A percentile compares a stretch with the other conserved stretches of the same genome.
Conservation (phyloP, 2,329 filamentous ascomycete genomes). For the Beauveria sp. region DNA sequence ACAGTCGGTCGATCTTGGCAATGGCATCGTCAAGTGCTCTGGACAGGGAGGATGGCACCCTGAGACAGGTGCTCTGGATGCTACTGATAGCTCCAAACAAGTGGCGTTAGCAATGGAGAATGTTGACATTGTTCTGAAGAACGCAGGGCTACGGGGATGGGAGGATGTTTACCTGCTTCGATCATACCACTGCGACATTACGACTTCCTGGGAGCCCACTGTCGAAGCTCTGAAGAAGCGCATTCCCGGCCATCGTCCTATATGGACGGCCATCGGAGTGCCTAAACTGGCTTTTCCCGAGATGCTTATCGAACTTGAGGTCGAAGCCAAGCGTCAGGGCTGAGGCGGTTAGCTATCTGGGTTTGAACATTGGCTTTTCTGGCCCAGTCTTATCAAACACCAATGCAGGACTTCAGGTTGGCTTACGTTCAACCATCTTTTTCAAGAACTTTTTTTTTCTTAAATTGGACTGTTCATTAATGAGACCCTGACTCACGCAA, state of each 20-base stretch:
- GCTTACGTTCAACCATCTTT: no score
- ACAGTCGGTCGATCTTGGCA: constrained; percentile 17
- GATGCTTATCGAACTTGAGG: neutral
- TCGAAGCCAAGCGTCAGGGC: neutral
- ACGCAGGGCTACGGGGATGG: constrained; percentile 18
- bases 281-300: neutral
- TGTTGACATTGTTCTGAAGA: constrained; percentile 18
- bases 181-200: constrained; percentile 19
- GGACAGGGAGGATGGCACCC: constrained; percentile 19
- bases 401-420: no score
- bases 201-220: constrained; percentile 3
- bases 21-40: constrained; percentile 18
- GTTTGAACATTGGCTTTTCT: no score
- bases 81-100: constrained; percentile 9
- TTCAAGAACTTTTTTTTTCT: no score
- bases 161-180: constrained; percentile 22
- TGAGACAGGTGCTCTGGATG: constrained; percentile 13
- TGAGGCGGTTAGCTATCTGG: no score
- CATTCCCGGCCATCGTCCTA: neutral
- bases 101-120: constrained; percentile 16
- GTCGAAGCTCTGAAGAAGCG: neutral
- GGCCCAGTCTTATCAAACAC: no score
- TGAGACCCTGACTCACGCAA: no score
- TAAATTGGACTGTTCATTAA: no score
- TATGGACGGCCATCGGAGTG: neutral